Evolutionary conservation across 1,284 basidiomycete genomes (phyloP).

Genomic region (Tylopilus orsonianus): DNA sequence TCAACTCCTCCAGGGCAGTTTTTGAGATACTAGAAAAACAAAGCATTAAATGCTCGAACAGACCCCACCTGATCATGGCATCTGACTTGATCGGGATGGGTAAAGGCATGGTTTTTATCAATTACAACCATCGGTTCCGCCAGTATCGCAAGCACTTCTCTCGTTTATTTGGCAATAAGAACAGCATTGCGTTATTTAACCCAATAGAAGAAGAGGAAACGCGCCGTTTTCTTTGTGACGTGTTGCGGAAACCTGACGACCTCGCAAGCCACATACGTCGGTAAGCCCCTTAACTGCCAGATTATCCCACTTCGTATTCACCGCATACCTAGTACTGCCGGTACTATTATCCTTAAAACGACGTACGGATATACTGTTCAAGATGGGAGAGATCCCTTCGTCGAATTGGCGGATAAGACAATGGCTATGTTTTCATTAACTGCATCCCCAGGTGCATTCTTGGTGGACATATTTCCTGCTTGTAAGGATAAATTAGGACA

Average conservation of each 20-base stretch:
- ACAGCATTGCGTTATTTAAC: slow-evolving; percentile 14
- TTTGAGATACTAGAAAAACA: slow-evolving; percentile 32
- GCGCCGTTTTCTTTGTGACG: slow-evolving; percentile 23
- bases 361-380: slow-evolving; percentile 25
- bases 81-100: slow-evolving; percentile 27
- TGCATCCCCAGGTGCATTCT: slow-evolving; percentile 24
- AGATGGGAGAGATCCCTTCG: slow-evolving; percentile 28
- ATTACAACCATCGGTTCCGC: slow-evolving; percentile 24
- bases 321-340: slow-evolving; percentile 6
- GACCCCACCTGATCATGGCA: slow-evolving; percentile 28
- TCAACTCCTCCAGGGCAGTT: slow-evolving; percentile 24
- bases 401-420: slow-evolving; percentile 24
- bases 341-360: slow-evolving; percentile 19
- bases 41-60: slow-evolving; percentile 24
- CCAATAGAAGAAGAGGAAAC: slow-evolving; percentile 26
- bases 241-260: slow-evolving; percentile 18
- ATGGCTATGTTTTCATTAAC: slow-evolving; percentile 16
- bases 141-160: slow-evolving; percentile 21
- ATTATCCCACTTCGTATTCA: background rate
- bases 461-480: slow-evolving; percentile 33
- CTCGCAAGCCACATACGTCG: slow-evolving; percentile 19
- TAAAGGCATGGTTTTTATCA: slow-evolving; percentile 20
- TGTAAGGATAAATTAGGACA: slow-evolving; percentile 13
- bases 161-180: slow-evolving; percentile 28
- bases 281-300: slow-evolving; percentile 19